Base-by-base conservation (phyloP, 768 basidiomycete species). In the Mycena vitilis region DNA sequence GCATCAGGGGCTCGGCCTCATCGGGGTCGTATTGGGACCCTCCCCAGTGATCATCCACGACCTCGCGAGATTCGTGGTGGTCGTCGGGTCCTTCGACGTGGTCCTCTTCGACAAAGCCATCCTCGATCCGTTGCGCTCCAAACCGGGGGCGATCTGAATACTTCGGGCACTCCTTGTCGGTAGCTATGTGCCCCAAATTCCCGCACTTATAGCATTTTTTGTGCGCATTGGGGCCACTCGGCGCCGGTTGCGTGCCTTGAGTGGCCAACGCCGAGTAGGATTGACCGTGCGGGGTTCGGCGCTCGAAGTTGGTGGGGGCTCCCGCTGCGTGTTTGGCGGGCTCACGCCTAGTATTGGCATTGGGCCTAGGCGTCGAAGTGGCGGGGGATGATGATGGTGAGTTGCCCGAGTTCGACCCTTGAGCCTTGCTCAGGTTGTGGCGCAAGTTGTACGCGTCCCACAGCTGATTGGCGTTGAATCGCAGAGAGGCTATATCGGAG, bases 11-110 rank as follows among this genome's bases (percentile, higher is more conserved):
- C 53, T 40, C 53, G 9, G 30, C 18, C 16, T 13, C 9, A 16
- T 55, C 53, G 8, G 30, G 34, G 9, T 36, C 53, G 30, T 55
- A 55, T 55, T 55, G 53, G 16, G 53, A 55, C n/a, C 53, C 53
- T 5, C 53, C 53, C 53, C 53, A 55, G 30, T 55, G 9, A n/a
- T 55, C 53, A 18, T 18, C 34, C 16, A 55, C 37, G 6, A 36
- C 53, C 53, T 55, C 30, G 30, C 30, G 30, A 30, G 30, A 5
- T 30, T 30, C 30, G 30, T 30, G 30, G 30, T 30, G 30, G 30
- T 30, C 30, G 5, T 15, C 25, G 13, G 10, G 16, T 8, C 18
- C 34, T 8, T 8, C 11, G 12, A 34, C n/a, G 18, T 36, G 37
- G 37, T 55, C 53, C 4, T 36, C 53, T 16, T 36, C 53, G 10